Percentiles rank a stretch among this genome's conserved stretches.
phyloP scores from a whole-genome alignment of 2,329 filamentous ascomycete genomes.

The Talaromyces islandicus region DNA sequence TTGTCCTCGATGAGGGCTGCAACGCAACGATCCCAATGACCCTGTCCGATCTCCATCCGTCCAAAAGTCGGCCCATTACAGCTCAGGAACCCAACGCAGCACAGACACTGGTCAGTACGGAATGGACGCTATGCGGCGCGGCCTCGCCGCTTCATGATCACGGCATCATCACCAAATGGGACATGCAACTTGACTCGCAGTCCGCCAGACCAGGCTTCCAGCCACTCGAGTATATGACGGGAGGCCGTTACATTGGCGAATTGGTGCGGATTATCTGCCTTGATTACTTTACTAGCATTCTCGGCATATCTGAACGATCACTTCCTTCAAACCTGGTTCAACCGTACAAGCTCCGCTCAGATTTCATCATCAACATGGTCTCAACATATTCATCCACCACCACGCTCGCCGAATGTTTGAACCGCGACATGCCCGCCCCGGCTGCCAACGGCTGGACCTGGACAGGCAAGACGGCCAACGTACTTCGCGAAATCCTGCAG shows the following conservation, averaged over 20 bases:
- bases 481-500: conserved; percentile 6
- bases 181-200: conserved; percentile 6
- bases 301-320: conserved; percentile 3
- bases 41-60: conserved; percentile 9
- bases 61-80: conserved; percentile 3
- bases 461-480: conserved; percentile 7
- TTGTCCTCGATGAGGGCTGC: conserved; percentile 10
- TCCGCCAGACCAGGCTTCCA: conserved; percentile 9
- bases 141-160: conserved; percentile 7
- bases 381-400: conserved; percentile 1
- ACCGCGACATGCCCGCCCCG: neutral
- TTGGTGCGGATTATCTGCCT: conserved; percentile 8
- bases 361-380: conserved; percentile 7
- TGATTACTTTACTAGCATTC: conserved; percentile 9
- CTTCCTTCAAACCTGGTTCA: neutral
- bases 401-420: conserved; percentile 1
- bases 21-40: conserved; percentile 12
- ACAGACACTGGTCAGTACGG: conserved; percentile 11
- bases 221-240: conserved; percentile 11
- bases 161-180: conserved; percentile 10
- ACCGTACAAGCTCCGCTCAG: conserved; percentile 5
- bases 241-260: conserved; percentile 11
- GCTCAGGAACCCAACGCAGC: conserved; percentile 4
- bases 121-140: conserved; percentile 10
- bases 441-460: conserved; percentile 5